A percentile compares a stretch with the other conserved stretches of the same genome.
Conservation (phyloP, 2,329 filamentous ascomycete species). For the Microdochium bolleyi region DNA sequence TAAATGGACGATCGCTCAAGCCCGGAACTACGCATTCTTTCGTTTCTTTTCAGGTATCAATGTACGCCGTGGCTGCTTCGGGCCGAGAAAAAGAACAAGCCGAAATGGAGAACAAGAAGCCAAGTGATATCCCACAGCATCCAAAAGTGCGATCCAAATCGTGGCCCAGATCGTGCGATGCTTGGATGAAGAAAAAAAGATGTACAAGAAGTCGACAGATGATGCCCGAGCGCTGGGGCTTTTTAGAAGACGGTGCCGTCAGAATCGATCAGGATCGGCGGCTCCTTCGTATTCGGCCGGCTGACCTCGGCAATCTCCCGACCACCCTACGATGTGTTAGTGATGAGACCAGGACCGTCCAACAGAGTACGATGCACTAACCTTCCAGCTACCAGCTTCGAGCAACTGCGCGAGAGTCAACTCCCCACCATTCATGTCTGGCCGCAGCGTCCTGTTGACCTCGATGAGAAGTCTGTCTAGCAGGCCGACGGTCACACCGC, state of each 20-base stretch:
- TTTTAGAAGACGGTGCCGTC: constrained; percentile 89
- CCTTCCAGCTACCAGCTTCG: constrained; percentile 46
- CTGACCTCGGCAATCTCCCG: constrained; percentile 94
- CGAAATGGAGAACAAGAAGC: not conserved
- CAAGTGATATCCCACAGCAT: not conserved
- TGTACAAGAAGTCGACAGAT: not conserved
- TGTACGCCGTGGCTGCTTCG: not conserved
- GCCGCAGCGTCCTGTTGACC: constrained; percentile 28
- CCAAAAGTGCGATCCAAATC: not conserved
- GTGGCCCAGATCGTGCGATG: not conserved
- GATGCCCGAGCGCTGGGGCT: constrained; percentile 1
- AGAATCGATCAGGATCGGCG: constrained; percentile 91
- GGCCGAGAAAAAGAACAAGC: not conserved
- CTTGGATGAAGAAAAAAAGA: not conserved
- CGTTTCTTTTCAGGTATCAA: not conserved
- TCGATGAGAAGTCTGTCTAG: constrained; percentile 45
- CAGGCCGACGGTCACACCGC: constrained; percentile 54
- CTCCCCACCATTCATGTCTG: constrained; percentile 22
- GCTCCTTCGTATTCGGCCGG: constrained; percentile 90
- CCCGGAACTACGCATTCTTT: not conserved
- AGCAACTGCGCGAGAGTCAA: constrained; percentile 41
- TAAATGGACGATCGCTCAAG: not conserved
- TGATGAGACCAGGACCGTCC: too few relatives aligned
- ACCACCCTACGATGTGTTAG: constrained; percentile 53
- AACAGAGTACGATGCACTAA: constrained; percentile 1